A percentile compares a stretch with the other conserved stretches of the same genome.
These are phyloP conservation scores for Rhododendron ferrugineum DNA, from an alignment of 148 eudicot species.

Conservation along the genomic window DNA sequence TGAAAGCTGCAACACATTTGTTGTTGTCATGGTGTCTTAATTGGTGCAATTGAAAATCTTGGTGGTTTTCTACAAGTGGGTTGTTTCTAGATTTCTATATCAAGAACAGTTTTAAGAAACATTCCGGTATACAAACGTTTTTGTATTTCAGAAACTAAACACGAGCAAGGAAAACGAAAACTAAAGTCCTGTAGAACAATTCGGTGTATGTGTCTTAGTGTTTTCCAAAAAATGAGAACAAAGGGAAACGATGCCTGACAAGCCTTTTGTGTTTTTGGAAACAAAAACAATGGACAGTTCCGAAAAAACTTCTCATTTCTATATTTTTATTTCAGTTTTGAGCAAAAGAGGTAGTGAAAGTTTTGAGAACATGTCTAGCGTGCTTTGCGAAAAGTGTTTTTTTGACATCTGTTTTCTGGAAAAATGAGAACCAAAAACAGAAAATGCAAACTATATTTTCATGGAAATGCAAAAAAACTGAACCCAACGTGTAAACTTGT, in stretches of 20 bases:
- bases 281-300: not conserved
- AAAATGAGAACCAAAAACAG: not conserved
- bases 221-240: not conserved
- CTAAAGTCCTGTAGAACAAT: not conserved
- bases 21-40: not conserved
- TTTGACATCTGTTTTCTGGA: not conserved
- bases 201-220: not conserved
- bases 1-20: not conserved
- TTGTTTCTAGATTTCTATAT: not conserved
- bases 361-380: not conserved
- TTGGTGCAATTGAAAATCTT: not conserved
- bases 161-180: not conserved
- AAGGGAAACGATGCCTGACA: not conserved
- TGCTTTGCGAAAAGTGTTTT: not conserved
- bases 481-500: not conserved
- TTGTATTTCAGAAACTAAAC: not conserved
- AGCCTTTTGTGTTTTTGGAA: not conserved
- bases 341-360: not conserved
- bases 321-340: not conserved
- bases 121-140: too few relatives aligned
- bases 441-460: not conserved
- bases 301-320: not conserved
- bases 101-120: not conserved
- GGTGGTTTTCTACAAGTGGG: not conserved
- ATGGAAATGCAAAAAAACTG: not conserved